Conservation (phyloP, 2,329 filamentous ascomycete species). For the Bipolaris bicolor region DNA sequence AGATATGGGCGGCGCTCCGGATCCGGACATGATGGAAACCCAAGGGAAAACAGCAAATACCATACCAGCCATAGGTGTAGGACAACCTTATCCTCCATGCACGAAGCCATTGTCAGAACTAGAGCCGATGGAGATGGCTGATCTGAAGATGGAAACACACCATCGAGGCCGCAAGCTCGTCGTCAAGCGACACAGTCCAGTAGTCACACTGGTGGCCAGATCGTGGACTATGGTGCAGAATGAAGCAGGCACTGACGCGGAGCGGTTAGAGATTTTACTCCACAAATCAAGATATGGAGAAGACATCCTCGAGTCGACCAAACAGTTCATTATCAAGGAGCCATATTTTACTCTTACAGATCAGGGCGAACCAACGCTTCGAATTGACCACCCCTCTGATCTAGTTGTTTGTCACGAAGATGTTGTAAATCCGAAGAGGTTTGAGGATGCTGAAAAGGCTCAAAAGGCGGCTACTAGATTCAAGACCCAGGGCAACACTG, state of each 20-base stretch:
- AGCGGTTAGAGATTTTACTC: conserved; percentile 37
- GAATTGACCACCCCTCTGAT: conserved; percentile 62
- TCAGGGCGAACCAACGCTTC: conserved; percentile 53
- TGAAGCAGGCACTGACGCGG: conserved; percentile 48
- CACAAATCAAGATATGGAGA: conserved; percentile 37
- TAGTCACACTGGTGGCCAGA: conserved; percentile 38
- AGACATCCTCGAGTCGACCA: conserved; percentile 45
- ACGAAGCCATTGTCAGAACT: conserved; percentile 20
- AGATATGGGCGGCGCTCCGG: conserved; percentile 38
- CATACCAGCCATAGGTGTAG: conserved; percentile 31
- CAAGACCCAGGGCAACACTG: conserved; percentile 46
- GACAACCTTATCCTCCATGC: conserved; percentile 35
- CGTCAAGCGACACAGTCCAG: conserved; percentile 41
- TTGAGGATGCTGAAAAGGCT: conserved; percentile 37
- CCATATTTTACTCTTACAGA: conserved; percentile 58
- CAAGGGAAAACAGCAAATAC: conserved; percentile 24
- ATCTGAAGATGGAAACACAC: conserved; percentile 50
- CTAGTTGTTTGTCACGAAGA: conserved; percentile 49
- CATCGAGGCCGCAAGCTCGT: conserved; percentile 49
- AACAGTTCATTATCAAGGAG: conserved; percentile 59
- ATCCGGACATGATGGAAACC: conserved; percentile 27
- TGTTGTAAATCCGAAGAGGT: conserved; percentile 32
- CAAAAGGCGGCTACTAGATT: conserved; percentile 39
- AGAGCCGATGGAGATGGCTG: conserved; percentile 38
- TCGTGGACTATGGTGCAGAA: conserved; percentile 43